Conservation (phyloP, 2,329 filamentous ascomycete species). For the Mycosphaerella arachidis region DNA sequence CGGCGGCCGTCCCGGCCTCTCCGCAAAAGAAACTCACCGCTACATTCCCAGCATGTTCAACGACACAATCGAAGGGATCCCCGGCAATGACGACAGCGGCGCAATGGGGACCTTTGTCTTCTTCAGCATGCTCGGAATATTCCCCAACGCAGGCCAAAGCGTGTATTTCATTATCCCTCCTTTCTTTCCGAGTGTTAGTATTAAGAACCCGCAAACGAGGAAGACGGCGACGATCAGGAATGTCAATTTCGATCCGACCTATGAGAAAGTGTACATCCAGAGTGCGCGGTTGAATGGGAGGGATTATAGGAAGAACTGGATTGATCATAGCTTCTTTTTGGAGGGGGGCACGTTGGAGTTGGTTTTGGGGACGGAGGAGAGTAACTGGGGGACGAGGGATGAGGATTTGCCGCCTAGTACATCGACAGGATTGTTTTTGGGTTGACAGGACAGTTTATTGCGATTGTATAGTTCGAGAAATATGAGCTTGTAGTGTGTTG, state of each 20-base stretch:
- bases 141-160: conserved; percentile 64
- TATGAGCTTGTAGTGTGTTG: no score
- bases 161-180: conserved; percentile 48
- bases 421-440: conserved; percentile 19
- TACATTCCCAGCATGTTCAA: conserved; percentile 59
- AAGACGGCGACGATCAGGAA: conserved; percentile 48
- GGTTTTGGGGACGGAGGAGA: conserved; percentile 50
- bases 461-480: no score
- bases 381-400: conserved; percentile 46
- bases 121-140: conserved; percentile 66
- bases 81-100: conserved; percentile 67
- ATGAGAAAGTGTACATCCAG: conserved; percentile 56
- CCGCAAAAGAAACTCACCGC: conserved; percentile 54
- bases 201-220: conserved; percentile 51
- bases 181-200: conserved; percentile 57
- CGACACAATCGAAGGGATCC: conserved; percentile 53
- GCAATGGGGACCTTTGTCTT: conserved; percentile 68
- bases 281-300: conserved; percentile 61
- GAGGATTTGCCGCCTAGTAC: conserved; percentile 47
- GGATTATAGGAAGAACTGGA: conserved; percentile 60
- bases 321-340: conserved; percentile 62
- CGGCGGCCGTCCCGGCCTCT: conserved; percentile 57
- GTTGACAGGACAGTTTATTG: background rate
- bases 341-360: conserved; percentile 61
- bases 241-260: conserved; percentile 41